Evolutionary conservation across 371 early-diverging fungal genomes (phyloP), one percentile per base, ranked within the genome.

Genomic region (Actinomucor elegans): DNA sequence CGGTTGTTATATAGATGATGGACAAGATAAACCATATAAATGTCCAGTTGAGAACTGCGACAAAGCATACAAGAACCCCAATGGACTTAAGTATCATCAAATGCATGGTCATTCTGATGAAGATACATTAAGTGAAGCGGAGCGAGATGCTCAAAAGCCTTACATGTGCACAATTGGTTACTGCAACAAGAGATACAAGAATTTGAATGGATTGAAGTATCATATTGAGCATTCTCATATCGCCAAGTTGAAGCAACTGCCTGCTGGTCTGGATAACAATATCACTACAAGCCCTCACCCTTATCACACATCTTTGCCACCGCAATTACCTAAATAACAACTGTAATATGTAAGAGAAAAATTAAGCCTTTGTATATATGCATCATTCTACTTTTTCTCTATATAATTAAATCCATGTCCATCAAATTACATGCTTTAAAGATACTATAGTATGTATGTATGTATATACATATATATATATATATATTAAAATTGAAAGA

Each of bases 21-120:
- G 55, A 7, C 32, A 42, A 32, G 65, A 59, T 44, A 64, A 60
- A 42, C 68, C 68, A 14, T 69, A 69, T 35, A 69, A 69, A 50
- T 69, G 69, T 28, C 37, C 59, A 4, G 52, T 67, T n/a, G 59
- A 69, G n/a, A 89, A 86, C 11, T 98, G 98, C 65, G 89, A 90
- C 41, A 97, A 95, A 71, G 81, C 90, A 20, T 99, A 98, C 81
- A 98, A 98, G 77, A 98, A 98, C 75, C 85, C 92, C 26, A 98
- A 97, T 61, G 99, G 99, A 9, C 80, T 99, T 51, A 94, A 94
- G 69, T 96, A 96, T 75, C 97, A 96, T 69, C 84, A 88, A 55
- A 78, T 81, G 58, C 92, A 93, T 53, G 89, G 89, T 11, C 96
- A 96, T 54, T 74, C 77, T 10, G 67, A 66, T 14, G 73, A 71